Evolutionary conservation across 108 stramenopile genomes (phyloP), one percentile per base, ranked within the genome.

Genomic region (Skeletonema tropicum): DNA sequence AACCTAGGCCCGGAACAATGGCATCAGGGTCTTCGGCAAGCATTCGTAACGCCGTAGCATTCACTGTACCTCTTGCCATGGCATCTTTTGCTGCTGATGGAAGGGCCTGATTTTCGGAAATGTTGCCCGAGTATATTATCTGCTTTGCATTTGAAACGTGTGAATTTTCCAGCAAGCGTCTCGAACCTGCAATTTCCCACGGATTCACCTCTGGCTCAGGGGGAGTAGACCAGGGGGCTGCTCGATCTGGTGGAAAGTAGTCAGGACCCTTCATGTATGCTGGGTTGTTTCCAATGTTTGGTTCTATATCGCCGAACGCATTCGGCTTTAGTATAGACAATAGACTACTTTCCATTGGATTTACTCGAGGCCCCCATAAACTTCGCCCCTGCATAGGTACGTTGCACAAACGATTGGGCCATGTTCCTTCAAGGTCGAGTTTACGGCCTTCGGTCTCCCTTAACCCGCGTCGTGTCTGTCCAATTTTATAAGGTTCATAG

Each of bases 311-410:
- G 10, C 80, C 80, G 58, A 39, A 65, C 3, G 70, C 61, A 57
- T 76, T 81, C 12, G 69, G 60, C 57, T 65, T 76, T 57, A 81
- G 17, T 3, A 81, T 81, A 5, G 75, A 48, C 4, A 76, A 26
- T 23, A 81, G 62, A 19, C 80, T 81, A 5, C 74, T 58, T 26
- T 64, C 60, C 63, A 77, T 57, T 0, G 80, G 70, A 66, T 81
- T 48, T 17, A 5, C 10, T 19, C 80, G 36, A 29, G 80, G 80
- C 13, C 71, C 76, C 60, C 69, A 81, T n/a, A 71, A 23, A 6
- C 75, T 64, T 36, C 80, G 75, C 8, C 80, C 80, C 7, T 81
- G 75, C 31, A 81, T 48, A 10, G 80, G 75, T 9, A 76, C 19
- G 64, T 77, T 45, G 55, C 80, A 81, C 3, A 81, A 35, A 36